Evolutionary conservation across 2,329 filamentous ascomycete species (phyloP).

Genomic region (Penicillium occitanis): DNA sequence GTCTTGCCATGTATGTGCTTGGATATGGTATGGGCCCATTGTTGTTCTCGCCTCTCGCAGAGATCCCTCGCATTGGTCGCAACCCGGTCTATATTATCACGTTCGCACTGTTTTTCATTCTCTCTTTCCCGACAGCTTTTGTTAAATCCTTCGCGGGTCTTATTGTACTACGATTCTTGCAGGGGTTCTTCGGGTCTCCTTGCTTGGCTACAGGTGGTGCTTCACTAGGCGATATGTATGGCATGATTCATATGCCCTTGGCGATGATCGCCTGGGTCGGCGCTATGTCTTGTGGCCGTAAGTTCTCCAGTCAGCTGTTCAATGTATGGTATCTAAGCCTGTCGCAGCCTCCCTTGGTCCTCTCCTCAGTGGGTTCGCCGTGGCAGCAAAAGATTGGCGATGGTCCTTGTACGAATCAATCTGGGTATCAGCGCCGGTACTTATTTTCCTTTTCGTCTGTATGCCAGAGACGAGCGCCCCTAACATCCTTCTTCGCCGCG

Average conservation of each 20-base stretch:
- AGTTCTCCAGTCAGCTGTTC: not conserved
- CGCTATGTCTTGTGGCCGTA: constrained; percentile 40
- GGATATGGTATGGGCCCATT: constrained; percentile 61
- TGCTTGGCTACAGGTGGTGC: constrained; percentile 60
- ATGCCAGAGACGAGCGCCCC: not conserved
- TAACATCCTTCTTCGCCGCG: not conserved
- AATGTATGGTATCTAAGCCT: not conserved
- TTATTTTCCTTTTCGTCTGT: constrained; percentile 33
- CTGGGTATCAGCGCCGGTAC: constrained; percentile 60
- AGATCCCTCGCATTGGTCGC: constrained; percentile 65
- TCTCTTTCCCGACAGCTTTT: constrained; percentile 65
- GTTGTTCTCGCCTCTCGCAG: constrained; percentile 64
- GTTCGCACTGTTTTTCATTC: constrained; percentile 65
- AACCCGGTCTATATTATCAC: constrained; percentile 66
- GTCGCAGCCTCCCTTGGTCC: constrained; percentile 56
- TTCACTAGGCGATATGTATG: constrained; percentile 50
- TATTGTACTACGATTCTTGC: constrained; percentile 63
- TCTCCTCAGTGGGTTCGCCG: constrained; percentile 60
- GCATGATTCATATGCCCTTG: constrained; percentile 57
- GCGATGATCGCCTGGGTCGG: constrained; percentile 60
- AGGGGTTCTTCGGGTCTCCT: constrained; percentile 65
- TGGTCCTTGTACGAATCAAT: constrained; percentile 61
- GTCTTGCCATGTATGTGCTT: constrained; percentile 34
- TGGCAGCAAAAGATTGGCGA: constrained; percentile 57
- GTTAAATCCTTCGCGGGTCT: constrained; percentile 63